Percentiles rank a stretch among this genome's conserved stretches.
Conservation (phyloP, 2,329 filamentous ascomycete species). For the Monosporascus ibericus region DNA sequence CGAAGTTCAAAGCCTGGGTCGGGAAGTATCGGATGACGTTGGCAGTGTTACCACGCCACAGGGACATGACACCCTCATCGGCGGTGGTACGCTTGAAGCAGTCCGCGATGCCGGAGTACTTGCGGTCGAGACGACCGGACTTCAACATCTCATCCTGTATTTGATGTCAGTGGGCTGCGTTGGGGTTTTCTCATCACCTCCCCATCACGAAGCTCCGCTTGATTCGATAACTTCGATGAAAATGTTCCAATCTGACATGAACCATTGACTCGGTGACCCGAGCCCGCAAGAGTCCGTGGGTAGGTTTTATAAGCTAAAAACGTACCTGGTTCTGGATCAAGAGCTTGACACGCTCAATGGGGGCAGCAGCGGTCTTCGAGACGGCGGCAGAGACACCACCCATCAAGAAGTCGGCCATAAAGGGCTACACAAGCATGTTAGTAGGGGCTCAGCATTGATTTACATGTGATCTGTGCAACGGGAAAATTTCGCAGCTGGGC, state of each 20-base stretch:
- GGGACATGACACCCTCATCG: conserved; percentile 86
- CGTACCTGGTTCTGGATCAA: conserved; percentile 99
- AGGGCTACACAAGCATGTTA: conserved; percentile 26
- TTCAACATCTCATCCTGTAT: conserved; percentile 98
- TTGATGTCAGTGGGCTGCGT: conserved; percentile 24
- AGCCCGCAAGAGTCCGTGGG: background rate
- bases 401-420: conserved; percentile 55
- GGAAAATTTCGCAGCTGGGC: background rate
- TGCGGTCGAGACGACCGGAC: conserved; percentile 94
- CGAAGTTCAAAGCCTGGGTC: conserved; percentile 99
- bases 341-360: conserved; percentile 99
- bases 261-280: background rate
- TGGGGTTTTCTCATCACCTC: background rate
- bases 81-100: conserved; percentile 91
- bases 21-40: conserved; percentile 99
- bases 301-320: conserved; percentile 18
- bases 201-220: background rate
- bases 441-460: background rate
- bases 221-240: too few species aligned
- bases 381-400: conserved; percentile 99
- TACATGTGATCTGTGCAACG: conserved; percentile 11
- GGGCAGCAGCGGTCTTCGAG: conserved; percentile 99
- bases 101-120: conserved; percentile 88
- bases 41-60: conserved; percentile 99
- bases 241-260: background rate